Evolutionary conservation across 495 filamentous ascomycete species (phyloP).

Genomic region (Aspergillus campestris): DNA sequence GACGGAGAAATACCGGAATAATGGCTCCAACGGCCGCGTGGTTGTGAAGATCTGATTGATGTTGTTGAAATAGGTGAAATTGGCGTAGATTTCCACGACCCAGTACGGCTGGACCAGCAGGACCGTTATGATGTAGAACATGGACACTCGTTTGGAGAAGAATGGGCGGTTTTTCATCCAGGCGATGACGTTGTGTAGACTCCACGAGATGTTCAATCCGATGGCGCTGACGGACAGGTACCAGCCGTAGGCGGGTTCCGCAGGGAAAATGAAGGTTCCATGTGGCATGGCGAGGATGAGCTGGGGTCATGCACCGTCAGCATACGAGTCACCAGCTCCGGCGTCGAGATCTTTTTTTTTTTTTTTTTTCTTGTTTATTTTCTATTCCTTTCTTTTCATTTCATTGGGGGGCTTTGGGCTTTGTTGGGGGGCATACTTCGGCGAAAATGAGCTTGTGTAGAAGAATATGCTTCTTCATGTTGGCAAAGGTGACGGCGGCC

Average conservation of each 20-base stretch:
- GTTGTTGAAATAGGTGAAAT: slow-evolving; percentile 43
- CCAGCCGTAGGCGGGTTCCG: slow-evolving; percentile 36
- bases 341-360: not conserved
- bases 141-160: slow-evolving; percentile 23
- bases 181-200: slow-evolving; percentile 40
- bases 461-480: slow-evolving; percentile 34
- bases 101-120: slow-evolving; percentile 36
- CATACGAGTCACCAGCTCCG: not conserved
- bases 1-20: slow-evolving; percentile 31
- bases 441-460: slow-evolving; percentile 40
- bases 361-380: no score
- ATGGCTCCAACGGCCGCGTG: slow-evolving; percentile 44
- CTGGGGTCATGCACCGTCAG: slow-evolving; percentile 6
- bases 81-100: slow-evolving; percentile 41
- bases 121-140: slow-evolving; percentile 34
- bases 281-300: slow-evolving; percentile 29
- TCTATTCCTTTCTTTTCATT: no score
- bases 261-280: slow-evolving; percentile 40
- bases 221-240: slow-evolving; percentile 39
- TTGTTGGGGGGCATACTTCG: slow-evolving; percentile 22
- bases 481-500: slow-evolving; percentile 32
- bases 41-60: slow-evolving; percentile 41
- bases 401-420: not conserved
- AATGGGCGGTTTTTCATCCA: slow-evolving; percentile 44
- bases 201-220: slow-evolving; percentile 39